Evolutionary conservation across 2,329 filamentous ascomycete genomes (phyloP).

Genomic region (Huntiella savannae): DNA sequence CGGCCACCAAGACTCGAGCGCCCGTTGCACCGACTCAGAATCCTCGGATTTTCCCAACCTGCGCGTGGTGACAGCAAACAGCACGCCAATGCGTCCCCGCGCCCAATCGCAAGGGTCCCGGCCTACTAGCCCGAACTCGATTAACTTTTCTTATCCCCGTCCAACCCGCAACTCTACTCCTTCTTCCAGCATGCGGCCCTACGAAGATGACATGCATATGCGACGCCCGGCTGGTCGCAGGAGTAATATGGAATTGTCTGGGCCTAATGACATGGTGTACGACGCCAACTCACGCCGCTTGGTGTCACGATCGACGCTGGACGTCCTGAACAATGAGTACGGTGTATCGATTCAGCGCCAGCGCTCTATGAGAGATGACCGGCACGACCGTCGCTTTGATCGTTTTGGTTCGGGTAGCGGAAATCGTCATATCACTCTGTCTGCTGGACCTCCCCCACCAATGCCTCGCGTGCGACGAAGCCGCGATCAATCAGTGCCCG

Average conservation of each 20-base stretch:
- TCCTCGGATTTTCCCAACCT: conserved; percentile 35
- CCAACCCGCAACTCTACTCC: conserved; percentile 23
- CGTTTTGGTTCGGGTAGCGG: no score
- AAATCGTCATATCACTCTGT: no score
- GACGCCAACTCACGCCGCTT: conserved; percentile 48
- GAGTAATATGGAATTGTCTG: not conserved
- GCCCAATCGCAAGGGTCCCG: conserved; percentile 23
- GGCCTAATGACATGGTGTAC: conserved; percentile 33
- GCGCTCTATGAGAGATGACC: no score
- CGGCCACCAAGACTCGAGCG: no score
- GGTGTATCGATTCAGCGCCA: no score
- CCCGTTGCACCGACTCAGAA: not conserved
- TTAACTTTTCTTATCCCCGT: conserved; percentile 41
- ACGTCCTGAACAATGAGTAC: conserved; percentile 3
- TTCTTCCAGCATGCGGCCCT: conserved; percentile 12
- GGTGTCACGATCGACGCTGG: conserved; percentile 23
- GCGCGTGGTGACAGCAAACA: conserved; percentile 13
- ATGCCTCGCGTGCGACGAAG: no score
- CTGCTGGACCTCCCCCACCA: no score
- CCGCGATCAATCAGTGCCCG: no score
- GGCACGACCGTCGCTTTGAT: no score
- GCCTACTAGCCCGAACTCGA: conserved; percentile 29
- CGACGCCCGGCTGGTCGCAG: conserved; percentile 14
- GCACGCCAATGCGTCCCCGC: conserved; percentile 23
- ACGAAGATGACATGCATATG: no score